A percentile compares a stretch with the other conserved stretches of the same genome.
Conservation (phyloP, 1,284 basidiomycete genomes). For the Papiliotrema laurentii region DNA sequence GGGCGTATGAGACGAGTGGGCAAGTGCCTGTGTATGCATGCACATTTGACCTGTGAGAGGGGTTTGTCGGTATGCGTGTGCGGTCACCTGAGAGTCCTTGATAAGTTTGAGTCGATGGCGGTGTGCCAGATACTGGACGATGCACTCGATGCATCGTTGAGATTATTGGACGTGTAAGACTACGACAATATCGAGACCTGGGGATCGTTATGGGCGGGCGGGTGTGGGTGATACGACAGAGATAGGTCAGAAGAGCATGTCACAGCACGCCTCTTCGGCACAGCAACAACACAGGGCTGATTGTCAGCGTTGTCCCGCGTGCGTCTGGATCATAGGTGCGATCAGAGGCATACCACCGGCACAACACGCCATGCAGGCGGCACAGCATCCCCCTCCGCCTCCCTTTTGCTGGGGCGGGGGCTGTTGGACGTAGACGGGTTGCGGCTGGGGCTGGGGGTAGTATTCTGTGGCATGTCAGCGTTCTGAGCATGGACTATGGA, state of each 20-base stretch:
- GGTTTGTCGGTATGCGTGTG: too few relatives aligned
- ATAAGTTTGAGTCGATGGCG: too few relatives aligned
- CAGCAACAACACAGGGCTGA: constrained; percentile 40
- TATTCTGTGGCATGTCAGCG: constrained; percentile 2
- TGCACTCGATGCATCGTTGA: too few relatives aligned
- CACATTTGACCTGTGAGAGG: too few relatives aligned
- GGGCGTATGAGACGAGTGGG: too few relatives aligned
- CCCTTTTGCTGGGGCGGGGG: constrained; percentile 24
- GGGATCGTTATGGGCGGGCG: background rate
- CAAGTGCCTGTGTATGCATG: too few relatives aligned
- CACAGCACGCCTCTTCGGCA: constrained; percentile 38
- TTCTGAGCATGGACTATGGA: background rate
- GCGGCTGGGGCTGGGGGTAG: constrained; percentile 43
- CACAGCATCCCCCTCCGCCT: constrained; percentile 24
- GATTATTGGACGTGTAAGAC: too few relatives aligned
- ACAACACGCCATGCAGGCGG: constrained; percentile 30
- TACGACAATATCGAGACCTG: background rate
- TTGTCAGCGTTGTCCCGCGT: background rate
- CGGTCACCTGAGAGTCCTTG: too few relatives aligned
- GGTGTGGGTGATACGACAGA: background rate
- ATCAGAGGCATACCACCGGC: constrained; percentile 25
- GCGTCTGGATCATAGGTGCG: background rate
- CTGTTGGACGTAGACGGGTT: constrained; percentile 42
- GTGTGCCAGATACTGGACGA: too few relatives aligned
- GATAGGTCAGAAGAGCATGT: constrained; percentile 23